Evolutionary conservation across 2,329 filamentous ascomycete species (phyloP).

Genomic region (Trichoderma polysporum): DNA sequence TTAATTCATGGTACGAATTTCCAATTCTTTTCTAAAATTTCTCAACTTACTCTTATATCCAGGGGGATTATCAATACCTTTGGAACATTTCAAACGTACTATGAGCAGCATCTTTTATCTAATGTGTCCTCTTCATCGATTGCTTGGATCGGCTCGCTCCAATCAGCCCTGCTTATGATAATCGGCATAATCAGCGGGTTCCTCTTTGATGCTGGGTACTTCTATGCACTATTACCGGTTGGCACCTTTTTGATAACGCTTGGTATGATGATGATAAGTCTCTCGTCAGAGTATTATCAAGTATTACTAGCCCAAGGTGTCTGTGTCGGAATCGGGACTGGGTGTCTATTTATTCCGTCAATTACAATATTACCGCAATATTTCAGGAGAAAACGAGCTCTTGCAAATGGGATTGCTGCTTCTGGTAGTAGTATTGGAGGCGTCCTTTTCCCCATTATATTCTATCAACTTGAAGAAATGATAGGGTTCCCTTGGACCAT

Average conservation of each 20-base stretch:
- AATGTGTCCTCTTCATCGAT: constrained; percentile 36
- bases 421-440: constrained; percentile 36
- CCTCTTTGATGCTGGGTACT: constrained; percentile 48
- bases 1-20: constrained; percentile 50
- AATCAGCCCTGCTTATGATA: constrained; percentile 45
- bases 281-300: constrained; percentile 45
- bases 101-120: constrained; percentile 37
- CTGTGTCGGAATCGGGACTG: constrained; percentile 45
- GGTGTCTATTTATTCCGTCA: constrained; percentile 41
- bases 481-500: constrained; percentile 34
- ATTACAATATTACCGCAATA: constrained; percentile 36
- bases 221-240: constrained; percentile 39
- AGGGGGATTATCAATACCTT: constrained; percentile 43
- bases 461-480: constrained; percentile 21
- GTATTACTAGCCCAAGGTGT: constrained; percentile 46
- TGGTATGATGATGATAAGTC: constrained; percentile 45
- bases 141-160: constrained; percentile 46
- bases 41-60: neutral
- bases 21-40: neutral
- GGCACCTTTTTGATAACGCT: constrained; percentile 46
- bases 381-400: constrained; percentile 31
- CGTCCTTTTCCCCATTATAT: constrained; percentile 36
- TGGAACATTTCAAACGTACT: constrained; percentile 57
- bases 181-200: constrained; percentile 39
- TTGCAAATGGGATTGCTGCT: constrained; percentile 37